phyloP scores from a whole-genome alignment of 2,329 filamentous ascomycete genomes.

The Botrytis sinoallii region DNA sequence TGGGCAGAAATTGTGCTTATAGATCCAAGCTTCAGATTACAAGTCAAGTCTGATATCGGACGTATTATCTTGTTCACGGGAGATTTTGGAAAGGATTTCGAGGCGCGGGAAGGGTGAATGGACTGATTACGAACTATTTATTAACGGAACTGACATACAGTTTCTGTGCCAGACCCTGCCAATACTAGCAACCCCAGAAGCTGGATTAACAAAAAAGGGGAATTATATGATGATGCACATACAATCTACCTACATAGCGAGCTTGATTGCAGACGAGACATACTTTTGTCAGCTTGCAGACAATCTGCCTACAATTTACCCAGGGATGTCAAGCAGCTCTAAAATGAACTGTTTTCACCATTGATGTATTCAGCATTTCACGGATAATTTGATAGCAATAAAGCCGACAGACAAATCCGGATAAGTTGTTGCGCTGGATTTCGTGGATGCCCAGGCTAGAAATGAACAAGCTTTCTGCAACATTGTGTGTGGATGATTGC shows the following conservation, averaged over 20 bases:
- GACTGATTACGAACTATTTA: accelerated
- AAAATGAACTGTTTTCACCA: too few relatives aligned
- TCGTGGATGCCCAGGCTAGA: not conserved
- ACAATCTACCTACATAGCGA: not conserved
- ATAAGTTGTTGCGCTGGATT: not conserved
- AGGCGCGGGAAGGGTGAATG: not conserved
- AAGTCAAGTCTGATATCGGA: too few relatives aligned
- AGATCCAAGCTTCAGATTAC: too few relatives aligned
- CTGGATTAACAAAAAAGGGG: not conserved
- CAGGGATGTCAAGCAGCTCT: not conserved
- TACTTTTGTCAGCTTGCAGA: not conserved
- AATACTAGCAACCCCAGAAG: not conserved
- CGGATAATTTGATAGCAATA: not conserved
- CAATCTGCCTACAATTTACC: not conserved
- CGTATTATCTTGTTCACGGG: too few relatives aligned
- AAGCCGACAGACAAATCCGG: too few relatives aligned
- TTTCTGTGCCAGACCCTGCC: not conserved
- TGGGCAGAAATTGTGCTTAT: not conserved
- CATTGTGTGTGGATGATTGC: not conserved
- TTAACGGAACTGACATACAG: accelerated
- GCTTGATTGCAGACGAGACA: not conserved
- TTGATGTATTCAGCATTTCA: not conserved
- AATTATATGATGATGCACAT: not conserved
- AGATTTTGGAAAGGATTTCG: not conserved
- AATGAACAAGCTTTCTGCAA: not conserved